A percentile compares a stretch with the other conserved stretches of the same genome.
Evolutionary conservation across 805 yeast genomes (phyloP).

Genomic region (Yarrowia hollandica): DNA sequence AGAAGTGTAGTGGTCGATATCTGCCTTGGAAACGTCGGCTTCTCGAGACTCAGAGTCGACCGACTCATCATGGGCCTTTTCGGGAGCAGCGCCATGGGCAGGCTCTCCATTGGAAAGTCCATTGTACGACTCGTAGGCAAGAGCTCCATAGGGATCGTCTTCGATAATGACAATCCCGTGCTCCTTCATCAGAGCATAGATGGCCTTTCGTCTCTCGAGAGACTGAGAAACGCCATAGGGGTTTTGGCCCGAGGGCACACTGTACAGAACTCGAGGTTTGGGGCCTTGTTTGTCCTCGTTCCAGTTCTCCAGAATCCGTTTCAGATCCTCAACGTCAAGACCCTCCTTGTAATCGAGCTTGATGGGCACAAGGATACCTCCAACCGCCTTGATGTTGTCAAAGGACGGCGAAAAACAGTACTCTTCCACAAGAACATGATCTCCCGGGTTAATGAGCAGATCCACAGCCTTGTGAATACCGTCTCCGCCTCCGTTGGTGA

Average conservation of each 20-base stretch:
- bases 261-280: conserved; percentile 51
- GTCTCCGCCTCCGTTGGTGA: conserved; percentile 30
- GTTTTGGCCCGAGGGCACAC: conserved; percentile 81
- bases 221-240: conserved; percentile 76
- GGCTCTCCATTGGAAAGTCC: background rate
- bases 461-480: conserved; percentile 27
- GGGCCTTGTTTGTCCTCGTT: conserved; percentile 42
- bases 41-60: background rate
- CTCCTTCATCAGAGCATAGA: conserved; percentile 62
- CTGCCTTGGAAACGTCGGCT: conserved; percentile 40
- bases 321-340: conserved; percentile 59
- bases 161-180: conserved; percentile 72
- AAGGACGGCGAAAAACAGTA: conserved; percentile 73
- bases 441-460: conserved; percentile 30
- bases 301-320: conserved; percentile 60
- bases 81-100: background rate
- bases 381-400: conserved; percentile 64
- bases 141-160: conserved; percentile 84
- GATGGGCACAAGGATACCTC: conserved; percentile 63
- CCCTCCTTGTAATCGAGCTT: conserved; percentile 62
- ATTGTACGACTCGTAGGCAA: conserved; percentile 51
- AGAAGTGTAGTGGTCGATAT: conserved; percentile 49
- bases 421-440: conserved; percentile 67
- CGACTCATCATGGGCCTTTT: background rate
- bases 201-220: conserved; percentile 53